phyloP scores from a whole-genome alignment of 139 green algal genomes.

The Spirogloea muscicola region DNA sequence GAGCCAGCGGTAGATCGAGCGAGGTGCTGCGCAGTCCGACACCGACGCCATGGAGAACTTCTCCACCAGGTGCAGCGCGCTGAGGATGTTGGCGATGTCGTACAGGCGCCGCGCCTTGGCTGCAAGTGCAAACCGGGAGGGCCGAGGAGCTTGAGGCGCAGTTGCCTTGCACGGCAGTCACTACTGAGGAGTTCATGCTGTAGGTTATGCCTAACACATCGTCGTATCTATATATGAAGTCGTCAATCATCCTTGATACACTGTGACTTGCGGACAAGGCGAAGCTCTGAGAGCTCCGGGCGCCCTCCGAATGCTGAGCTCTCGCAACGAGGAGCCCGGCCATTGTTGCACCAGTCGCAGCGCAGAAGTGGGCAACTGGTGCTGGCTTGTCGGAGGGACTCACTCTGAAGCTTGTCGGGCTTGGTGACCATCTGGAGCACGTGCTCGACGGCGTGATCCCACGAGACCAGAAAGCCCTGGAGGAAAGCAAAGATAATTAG shows the following conservation, averaged over 20 bases:
- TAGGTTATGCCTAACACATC: too few relatives aligned
- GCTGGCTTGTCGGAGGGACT: background rate
- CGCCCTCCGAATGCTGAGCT: too few relatives aligned
- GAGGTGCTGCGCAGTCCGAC: background rate
- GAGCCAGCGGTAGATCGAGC: conserved; percentile 25
- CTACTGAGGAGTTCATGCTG: too few relatives aligned
- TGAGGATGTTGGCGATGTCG: conserved; percentile 74
- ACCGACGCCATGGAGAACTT: conserved; percentile 13
- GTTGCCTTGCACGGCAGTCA: too few relatives aligned
- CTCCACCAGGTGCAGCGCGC: conserved; percentile 53
- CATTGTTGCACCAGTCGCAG: too few relatives aligned
- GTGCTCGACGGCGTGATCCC: conserved; percentile 55
- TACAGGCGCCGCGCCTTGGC: conserved; percentile 65
- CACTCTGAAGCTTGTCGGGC: conserved; percentile 54
- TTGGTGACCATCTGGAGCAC: conserved; percentile 47
- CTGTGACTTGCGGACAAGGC: too few relatives aligned
- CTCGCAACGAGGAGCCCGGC: too few relatives aligned
- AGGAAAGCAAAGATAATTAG: too few relatives aligned
- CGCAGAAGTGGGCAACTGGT: too few relatives aligned
- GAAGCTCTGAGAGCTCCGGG: too few relatives aligned
- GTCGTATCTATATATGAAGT: too few relatives aligned
- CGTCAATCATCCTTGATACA: too few relatives aligned
- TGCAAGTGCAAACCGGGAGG: background rate
- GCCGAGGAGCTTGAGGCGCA: background rate
- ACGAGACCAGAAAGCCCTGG: conserved; percentile 38